These are phyloP conservation scores for Cylindrotheca closterium DNA, from an alignment of 108 stramenopile genomes.

Conservation along the genomic window DNA sequence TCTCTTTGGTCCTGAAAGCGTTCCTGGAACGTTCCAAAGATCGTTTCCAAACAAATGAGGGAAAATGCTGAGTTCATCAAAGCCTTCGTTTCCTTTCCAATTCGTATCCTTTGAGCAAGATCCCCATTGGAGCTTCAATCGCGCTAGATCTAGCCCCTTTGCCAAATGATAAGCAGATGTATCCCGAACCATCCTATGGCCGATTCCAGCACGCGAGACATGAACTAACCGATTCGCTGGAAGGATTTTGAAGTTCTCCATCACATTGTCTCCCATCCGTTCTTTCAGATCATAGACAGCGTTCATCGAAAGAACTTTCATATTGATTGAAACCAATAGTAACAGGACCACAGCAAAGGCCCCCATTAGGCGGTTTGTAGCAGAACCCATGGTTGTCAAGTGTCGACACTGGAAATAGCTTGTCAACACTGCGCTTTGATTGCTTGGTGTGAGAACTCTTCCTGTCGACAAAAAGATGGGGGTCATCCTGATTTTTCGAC, in stretches of 20 bases:
- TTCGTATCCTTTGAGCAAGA: slow-evolving; percentile 19
- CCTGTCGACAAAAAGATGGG: too few species aligned
- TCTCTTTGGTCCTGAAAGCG: not conserved
- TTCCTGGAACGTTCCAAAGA: slow-evolving; percentile 28
- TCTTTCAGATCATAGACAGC: not conserved
- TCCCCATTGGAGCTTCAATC: slow-evolving; percentile 36
- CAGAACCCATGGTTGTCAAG: not conserved
- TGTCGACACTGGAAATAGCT: too few species aligned
- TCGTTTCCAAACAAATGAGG: slow-evolving; percentile 44
- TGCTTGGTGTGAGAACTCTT: too few species aligned
- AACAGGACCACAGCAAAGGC: not conserved
- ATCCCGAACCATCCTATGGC: slow-evolving; percentile 44
- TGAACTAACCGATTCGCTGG: slow-evolving; percentile 24
- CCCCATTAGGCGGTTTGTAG: not conserved
- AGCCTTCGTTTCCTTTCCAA: not conserved
- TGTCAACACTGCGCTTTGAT: too few species aligned
- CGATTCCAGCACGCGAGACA: slow-evolving; percentile 43
- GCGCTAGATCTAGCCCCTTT: slow-evolving; percentile 17
- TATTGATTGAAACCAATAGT: not conserved
- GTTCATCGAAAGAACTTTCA: not conserved
- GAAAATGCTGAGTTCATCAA: slow-evolving; percentile 12
- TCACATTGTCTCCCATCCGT: not conserved
- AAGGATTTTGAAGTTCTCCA: not conserved
- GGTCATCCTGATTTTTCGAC: too few species aligned
- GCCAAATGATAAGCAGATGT: slow-evolving; percentile 42